phyloP scores from a whole-genome alignment of 2,329 filamentous ascomycete species.

The Ascomycota sp. region DNA sequence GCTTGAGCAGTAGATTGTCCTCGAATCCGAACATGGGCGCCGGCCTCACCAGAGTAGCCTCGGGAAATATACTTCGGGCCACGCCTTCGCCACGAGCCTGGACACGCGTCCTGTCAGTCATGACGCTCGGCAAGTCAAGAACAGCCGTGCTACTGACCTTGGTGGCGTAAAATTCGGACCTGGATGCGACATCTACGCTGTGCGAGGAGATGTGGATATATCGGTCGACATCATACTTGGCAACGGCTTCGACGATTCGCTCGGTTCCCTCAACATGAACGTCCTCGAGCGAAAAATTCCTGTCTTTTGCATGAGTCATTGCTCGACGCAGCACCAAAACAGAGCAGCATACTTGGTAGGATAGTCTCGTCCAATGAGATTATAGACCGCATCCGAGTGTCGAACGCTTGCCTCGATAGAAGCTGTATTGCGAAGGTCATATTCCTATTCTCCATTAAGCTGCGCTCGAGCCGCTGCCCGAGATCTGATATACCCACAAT shows the following conservation, averaged over 20 bases:
- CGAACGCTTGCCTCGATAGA: constrained; percentile 94
- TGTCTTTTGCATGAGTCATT: constrained; percentile 11
- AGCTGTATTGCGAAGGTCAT: constrained; percentile 79
- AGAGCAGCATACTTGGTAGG: constrained; percentile 60
- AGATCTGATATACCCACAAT: constrained; percentile 31
- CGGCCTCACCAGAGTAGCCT: constrained; percentile 90
- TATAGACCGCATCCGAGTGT: constrained; percentile 95
- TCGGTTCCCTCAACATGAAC: constrained; percentile 85
- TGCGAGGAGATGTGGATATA: constrained; percentile 95
- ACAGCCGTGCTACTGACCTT: constrained; percentile 33
- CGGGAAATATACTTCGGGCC: constrained; percentile 76
- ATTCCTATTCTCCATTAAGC: constrained; percentile 41
- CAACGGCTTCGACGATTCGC: constrained; percentile 80
- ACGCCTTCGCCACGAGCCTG: constrained; percentile 64
- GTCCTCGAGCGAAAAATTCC: constrained; percentile 84
- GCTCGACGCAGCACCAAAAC: background rate
- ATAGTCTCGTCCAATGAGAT: constrained; percentile 83
- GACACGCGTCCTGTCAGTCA: background rate
- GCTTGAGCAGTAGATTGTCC: constrained; percentile 71
- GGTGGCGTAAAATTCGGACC: constrained; percentile 76
- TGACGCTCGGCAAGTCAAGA: background rate
- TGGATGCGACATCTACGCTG: constrained; percentile 63
- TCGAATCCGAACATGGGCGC: constrained; percentile 90
- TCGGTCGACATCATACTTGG: constrained; percentile 94
- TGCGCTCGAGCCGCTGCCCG: background rate